Evolutionary conservation across 1,284 basidiomycete species (phyloP).

Genomic region (Pseudozyma hubeiensis): DNA sequence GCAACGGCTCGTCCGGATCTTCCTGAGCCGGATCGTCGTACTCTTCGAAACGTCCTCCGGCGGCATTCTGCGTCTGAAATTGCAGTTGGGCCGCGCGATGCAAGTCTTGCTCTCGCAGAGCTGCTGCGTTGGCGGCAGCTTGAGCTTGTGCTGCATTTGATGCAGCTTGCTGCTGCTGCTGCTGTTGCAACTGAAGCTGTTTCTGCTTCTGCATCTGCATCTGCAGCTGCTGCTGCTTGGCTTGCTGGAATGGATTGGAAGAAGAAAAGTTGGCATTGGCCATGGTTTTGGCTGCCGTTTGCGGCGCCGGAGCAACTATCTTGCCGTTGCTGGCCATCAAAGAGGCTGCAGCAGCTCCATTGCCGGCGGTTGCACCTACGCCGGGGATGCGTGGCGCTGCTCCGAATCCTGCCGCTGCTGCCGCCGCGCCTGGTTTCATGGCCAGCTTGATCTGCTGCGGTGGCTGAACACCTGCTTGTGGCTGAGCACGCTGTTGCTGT

Average conservation of each 20-base stretch:
- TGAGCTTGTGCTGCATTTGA: slow-evolving; percentile 23
- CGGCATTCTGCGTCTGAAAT: slow-evolving; percentile 35
- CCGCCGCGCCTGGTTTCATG: slow-evolving; percentile 31
- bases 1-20: slow-evolving; percentile 45
- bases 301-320: slow-evolving; percentile 1
- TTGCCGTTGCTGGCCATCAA: slow-evolving; percentile 30
- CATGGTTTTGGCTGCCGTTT: slow-evolving; percentile 30
- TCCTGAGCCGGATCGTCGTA: slow-evolving; percentile 23
- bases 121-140: slow-evolving; percentile 26
- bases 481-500: slow-evolving; percentile 20
- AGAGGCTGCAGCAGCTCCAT: slow-evolving; percentile 27
- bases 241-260: slow-evolving; percentile 49
- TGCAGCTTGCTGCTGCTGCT: slow-evolving; percentile 23
- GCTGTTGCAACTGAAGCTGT: slow-evolving; percentile 25
- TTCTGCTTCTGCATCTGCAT: slow-evolving; percentile 28
- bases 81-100: slow-evolving; percentile 39
- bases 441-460: slow-evolving; percentile 48
- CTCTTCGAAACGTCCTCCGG: slow-evolving; percentile 37
- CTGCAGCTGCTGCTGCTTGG: slow-evolving; percentile 51
- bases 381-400: slow-evolving; percentile 41
- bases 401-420: slow-evolving; percentile 31
- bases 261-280: slow-evolving; percentile 46
- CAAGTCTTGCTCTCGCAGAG: slow-evolving; percentile 35
- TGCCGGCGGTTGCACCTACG: slow-evolving; percentile 26
- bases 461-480: slow-evolving; percentile 20